Base-by-base conservation (phyloP, 73 alveolate species). In the Blepharisma stoltei region DNA sequence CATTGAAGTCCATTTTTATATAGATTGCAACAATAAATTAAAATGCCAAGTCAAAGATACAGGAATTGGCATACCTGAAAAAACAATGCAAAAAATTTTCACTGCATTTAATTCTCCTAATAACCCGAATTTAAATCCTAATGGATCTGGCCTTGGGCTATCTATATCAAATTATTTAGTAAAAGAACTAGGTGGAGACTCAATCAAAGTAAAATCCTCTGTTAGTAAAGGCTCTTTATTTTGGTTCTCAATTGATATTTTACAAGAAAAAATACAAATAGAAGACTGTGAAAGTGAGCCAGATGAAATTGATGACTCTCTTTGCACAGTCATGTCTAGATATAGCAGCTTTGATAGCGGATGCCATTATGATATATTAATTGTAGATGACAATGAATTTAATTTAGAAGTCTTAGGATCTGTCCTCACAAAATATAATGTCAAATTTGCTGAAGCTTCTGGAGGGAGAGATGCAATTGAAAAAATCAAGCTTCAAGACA, bases 111-210 rank as follows among this genome's bases (percentile, higher is more conserved):
- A 38, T 60, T 14, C 37, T 18, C 37, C 23, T 60, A 38, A 60
- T 8, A 25, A 60, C 41, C 41, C 41, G 18, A 14, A 1, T 20
- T 14, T 60, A 18, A 60, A 60, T 38, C 37, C 38, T 14, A n/a
- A 60, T 8, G 73, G 73, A 18, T n/a, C 23, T 60, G 73, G 73
- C 73, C 46, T 60, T 20, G 73, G 73, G 18, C 73, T 60, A 1
- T n/a, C 23, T 9, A 60, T 60, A 14, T 60, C 73, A 0, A 60
- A 25, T 38, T 14, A 14, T n/a, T 25, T 60, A 9, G 73, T 60
- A 14, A n/a, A 60, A 9, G 23, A 60, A 25, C 4, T 60, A 25
- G 73, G 73, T 1, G 73, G 73, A 8, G 49, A 60, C 14, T n/a
- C 46, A 60, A 60, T 60, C 38, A 60, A 60, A 5, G 73, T 60